Percentiles rank a stretch among this genome's conserved stretches.
Conservation (phyloP, 2,329 filamentous ascomycete species). For the Fusarium lateritium region DNA sequence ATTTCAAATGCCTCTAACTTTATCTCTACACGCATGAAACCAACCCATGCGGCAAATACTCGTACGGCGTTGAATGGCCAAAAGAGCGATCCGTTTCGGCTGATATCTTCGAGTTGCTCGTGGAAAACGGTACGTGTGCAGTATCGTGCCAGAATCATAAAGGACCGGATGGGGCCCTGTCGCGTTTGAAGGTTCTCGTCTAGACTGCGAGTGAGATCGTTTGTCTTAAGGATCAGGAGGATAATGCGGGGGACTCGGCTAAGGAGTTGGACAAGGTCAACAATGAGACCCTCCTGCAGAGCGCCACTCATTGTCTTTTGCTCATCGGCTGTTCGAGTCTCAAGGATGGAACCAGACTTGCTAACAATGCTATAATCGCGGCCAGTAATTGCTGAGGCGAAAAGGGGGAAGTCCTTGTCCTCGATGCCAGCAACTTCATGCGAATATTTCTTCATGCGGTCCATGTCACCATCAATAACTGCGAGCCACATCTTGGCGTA, state of each 20-base stretch:
- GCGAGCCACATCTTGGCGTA: constrained; percentile 99
- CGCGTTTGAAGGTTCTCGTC: constrained; percentile 90
- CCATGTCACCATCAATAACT: constrained; percentile 90
- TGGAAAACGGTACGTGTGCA: constrained; percentile 76
- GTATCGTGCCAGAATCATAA: constrained; percentile 78
- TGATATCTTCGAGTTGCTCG: constrained; percentile 73
- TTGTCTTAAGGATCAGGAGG: constrained; percentile 95
- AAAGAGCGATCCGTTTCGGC: constrained; percentile 66
- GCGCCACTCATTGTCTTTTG: constrained; percentile 89
- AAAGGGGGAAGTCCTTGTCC: constrained; percentile 93
- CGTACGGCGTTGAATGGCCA: constrained; percentile 71
- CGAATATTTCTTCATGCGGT: constrained; percentile 88
- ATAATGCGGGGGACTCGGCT: constrained; percentile 93
- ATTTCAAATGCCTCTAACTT: constrained; percentile 76
- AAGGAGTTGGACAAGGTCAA: constrained; percentile 88
- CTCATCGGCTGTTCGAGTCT: constrained; percentile 78
- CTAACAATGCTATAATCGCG: constrained; percentile 87
- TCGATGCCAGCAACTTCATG: constrained; percentile 89
- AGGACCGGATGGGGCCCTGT: constrained; percentile 74
- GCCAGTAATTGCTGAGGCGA: constrained; percentile 96
- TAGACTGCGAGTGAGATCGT: constrained; percentile 92
- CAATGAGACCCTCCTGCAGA: constrained; percentile 88
- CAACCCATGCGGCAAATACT: constrained; percentile 70
- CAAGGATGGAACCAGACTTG: constrained; percentile 68
- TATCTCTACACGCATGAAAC: constrained; percentile 71